These are phyloP conservation scores for Blastocystis sp. DNA, from an alignment of 352 stramenopile species.

Conservation along the genomic window DNA sequence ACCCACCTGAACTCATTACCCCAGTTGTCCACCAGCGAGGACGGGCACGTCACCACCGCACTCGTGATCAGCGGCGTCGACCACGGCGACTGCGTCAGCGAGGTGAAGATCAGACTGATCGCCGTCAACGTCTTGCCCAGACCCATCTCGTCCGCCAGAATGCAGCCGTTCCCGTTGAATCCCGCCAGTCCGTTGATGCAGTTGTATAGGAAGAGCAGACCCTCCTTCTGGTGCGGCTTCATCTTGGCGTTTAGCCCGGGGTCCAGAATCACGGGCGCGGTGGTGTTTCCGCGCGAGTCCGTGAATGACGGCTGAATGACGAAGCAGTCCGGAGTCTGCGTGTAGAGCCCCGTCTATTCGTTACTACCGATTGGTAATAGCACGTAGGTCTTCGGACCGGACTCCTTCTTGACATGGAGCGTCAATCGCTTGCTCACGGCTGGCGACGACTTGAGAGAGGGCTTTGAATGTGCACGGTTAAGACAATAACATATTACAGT, in stretches of 20 bases:
- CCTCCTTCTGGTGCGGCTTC: constrained; percentile 67
- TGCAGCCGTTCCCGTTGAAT: constrained; percentile 80
- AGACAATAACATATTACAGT: neutral
- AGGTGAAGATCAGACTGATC: constrained; percentile 61
- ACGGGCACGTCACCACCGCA: constrained; percentile 76
- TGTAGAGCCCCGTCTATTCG: constrained; percentile 34
- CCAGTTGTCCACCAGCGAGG: constrained; percentile 78
- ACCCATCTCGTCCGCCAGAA: constrained; percentile 79
- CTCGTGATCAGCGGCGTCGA: constrained; percentile 23
- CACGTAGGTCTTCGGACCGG: constrained; percentile 38
- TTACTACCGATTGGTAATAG: neutral
- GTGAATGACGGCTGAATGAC: constrained; percentile 20
- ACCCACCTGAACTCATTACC: constrained; percentile 75
- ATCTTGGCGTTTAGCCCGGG: neutral
- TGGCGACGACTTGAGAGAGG: neutral
- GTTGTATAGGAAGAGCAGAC: constrained; percentile 48
- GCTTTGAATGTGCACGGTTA: neutral
- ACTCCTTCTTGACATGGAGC: neutral
- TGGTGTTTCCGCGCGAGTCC: constrained; percentile 1
- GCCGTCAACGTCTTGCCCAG: constrained; percentile 66
- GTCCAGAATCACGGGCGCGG: constrained; percentile 27
- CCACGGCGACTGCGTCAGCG: constrained; percentile 52
- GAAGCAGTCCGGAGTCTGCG: constrained; percentile 19
- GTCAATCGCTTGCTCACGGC: constrained; percentile 6
- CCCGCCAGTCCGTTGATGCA: constrained; percentile 77